Evolutionary conservation across 2,329 filamentous ascomycete species (phyloP).

Genomic region (Dothidotthia symphoricarpi): DNA sequence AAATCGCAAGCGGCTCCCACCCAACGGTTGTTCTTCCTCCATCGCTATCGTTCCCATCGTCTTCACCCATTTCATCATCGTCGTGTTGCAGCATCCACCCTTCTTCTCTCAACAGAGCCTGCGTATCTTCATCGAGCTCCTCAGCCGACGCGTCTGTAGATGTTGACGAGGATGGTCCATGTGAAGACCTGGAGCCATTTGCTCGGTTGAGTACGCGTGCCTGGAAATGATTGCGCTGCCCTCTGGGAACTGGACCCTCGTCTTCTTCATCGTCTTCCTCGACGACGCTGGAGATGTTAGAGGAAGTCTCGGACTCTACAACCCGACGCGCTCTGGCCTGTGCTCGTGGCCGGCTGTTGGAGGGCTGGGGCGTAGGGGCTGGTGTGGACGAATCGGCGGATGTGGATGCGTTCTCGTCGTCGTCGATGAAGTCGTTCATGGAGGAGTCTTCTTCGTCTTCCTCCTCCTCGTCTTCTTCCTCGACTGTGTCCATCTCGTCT

Average conservation of each 20-base stretch:
- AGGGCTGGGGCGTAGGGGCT: conserved; percentile 31
- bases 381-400: conserved; percentile 32
- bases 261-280: conserved; percentile 41
- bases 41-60: conserved; percentile 36
- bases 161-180: conserved; percentile 33
- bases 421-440: conserved; percentile 46
- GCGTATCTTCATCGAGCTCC: conserved; percentile 42
- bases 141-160: conserved; percentile 38
- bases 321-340: conserved; percentile 35
- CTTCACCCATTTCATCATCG: conserved; percentile 41
- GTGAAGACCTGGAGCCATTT: conserved; percentile 35
- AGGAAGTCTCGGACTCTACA: conserved; percentile 43
- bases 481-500: conserved; percentile 45
- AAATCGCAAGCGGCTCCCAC: conserved; percentile 47
- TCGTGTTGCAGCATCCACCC: conserved; percentile 43
- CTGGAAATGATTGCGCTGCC: conserved; percentile 32
- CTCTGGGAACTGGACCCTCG: conserved; percentile 34
- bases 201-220: conserved; percentile 33
- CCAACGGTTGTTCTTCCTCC: conserved; percentile 47
- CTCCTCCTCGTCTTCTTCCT: conserved; percentile 46
- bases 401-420: conserved; percentile 24
- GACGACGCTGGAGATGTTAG: conserved; percentile 34
- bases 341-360: conserved; percentile 17
- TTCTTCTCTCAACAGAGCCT: conserved; percentile 35
- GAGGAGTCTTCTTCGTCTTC: conserved; percentile 41